Base-by-base conservation (phyloP, 345 rosid genomes). In the Iberis pinnata region DNA sequence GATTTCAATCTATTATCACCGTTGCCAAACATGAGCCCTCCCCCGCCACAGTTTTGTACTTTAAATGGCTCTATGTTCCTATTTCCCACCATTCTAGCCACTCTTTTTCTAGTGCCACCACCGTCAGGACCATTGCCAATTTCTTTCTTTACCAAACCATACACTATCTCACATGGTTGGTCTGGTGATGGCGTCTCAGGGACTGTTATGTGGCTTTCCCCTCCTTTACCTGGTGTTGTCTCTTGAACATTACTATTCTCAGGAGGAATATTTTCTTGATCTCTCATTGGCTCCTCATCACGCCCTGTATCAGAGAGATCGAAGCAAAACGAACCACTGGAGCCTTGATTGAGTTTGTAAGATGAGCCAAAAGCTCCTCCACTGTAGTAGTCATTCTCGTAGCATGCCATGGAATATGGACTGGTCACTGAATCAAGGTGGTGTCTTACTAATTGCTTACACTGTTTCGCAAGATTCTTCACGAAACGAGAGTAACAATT, bases 181-280 rank as follows among this genome's bases (percentile, higher is more conserved):
- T 92, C 98, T 20, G 97, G 98, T 56, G 98, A 92, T 43, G 98
- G 98, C 1, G 98, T 92, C 77, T 92, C 98, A 22, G 98, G 98
- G 44, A 88, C 81, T 43, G 97, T 88, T 79, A 92, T 75, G 50
- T 73, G 85, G 62, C 74, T 56, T 63, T 92, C 98, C 6, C 35
- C 60, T 53, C 69, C 75, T 77, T 92, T 92, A 24, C 93, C 97
- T 22, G 97, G 93, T 40, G 93, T 87, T 12, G 80, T 79, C 66
- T 90, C 87, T 45, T 71, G 80, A 16, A 40, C 61, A 61, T 62
- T 74, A 36, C 38, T 60, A 64, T 70, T 80, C 56, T 83, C 90
- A 13, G 95, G 98, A 42, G 88, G 85, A 22, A 83, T 45, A 55
- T 88, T 88, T 77, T 92, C 97, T 70, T 80, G 84, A 38, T 85